Evolutionary conservation across 2,329 filamentous ascomycete species (phyloP).

Genomic region (Neofusicoccum kwambonambiense): DNA sequence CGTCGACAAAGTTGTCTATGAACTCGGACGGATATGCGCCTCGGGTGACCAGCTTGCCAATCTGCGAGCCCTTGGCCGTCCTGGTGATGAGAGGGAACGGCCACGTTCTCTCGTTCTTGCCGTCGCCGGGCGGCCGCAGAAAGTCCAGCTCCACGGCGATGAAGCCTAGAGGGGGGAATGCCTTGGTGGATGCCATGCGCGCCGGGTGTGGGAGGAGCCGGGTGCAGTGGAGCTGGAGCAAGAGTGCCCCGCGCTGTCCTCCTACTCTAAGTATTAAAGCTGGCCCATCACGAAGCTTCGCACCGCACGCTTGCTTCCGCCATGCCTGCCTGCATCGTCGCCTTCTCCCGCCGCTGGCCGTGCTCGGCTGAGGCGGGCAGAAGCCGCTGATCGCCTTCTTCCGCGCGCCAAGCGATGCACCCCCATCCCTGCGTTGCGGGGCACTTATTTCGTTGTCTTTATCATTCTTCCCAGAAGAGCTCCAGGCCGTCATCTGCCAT

Average conservation of each 20-base stretch:
- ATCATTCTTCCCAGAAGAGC: neutral
- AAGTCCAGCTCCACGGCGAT: conserved; percentile 37
- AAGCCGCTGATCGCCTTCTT: neutral
- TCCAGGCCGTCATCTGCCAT: neutral
- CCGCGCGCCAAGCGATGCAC: neutral
- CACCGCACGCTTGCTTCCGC: too few species aligned
- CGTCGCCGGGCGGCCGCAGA: conserved; percentile 37
- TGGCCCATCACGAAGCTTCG: too few species aligned
- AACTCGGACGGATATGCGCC: conserved; percentile 35
- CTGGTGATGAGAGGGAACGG: conserved; percentile 39
- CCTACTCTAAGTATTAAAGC: too few species aligned
- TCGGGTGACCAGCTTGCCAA: conserved; percentile 31
- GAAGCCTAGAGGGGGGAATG: conserved; percentile 34
- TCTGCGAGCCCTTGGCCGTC: conserved; percentile 30
- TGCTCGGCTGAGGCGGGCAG: neutral
- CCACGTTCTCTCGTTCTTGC: conserved; percentile 39
- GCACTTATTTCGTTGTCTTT: neutral
- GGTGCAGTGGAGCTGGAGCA: too few species aligned
- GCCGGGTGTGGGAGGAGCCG: too few species aligned
- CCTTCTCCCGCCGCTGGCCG: too few species aligned
- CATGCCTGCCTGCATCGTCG: too few species aligned
- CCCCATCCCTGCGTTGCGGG: neutral
- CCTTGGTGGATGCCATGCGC: too few species aligned
- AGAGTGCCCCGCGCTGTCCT: too few species aligned
- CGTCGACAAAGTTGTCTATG: conserved; percentile 34